Conservation (phyloP, 805 yeast genomes). For the Candida odintsovae region DNA sequence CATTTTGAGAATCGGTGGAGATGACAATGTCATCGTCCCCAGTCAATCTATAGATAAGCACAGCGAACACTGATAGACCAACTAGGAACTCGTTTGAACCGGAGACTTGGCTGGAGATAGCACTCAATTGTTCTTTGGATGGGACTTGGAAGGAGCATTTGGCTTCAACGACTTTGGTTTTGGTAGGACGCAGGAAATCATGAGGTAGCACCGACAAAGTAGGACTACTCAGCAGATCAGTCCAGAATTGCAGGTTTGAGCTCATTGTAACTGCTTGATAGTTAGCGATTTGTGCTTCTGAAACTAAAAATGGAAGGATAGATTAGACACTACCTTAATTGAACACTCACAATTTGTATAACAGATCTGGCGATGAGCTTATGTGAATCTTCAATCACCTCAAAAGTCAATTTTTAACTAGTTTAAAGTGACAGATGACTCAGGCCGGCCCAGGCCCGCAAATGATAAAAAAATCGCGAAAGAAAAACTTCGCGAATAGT, state of each 20-base stretch:
- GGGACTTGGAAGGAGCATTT: slow-evolving; percentile 33
- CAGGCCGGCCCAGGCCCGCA: not conserved
- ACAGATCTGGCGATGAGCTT: not conserved
- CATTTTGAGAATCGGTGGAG: slow-evolving; percentile 50
- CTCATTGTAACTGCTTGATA: not conserved
- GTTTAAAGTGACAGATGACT: not conserved
- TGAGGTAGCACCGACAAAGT: slow-evolving; percentile 85
- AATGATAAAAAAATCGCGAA: too few relatives aligned
- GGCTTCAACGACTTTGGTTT: slow-evolving; percentile 63
- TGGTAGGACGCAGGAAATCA: slow-evolving; percentile 75
- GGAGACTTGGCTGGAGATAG: slow-evolving; percentile 16
- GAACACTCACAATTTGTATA: not conserved
- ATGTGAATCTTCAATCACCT: too few relatives aligned
- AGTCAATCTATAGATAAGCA: slow-evolving; percentile 70
- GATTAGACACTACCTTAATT: not conserved
- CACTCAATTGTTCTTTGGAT: slow-evolving; percentile 20
- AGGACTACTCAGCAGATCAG: slow-evolving; percentile 61
- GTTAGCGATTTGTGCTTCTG: not conserved
- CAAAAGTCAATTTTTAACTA: not conserved
- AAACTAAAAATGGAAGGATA: too few relatives aligned
- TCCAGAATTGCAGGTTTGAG: slow-evolving; percentile 49
- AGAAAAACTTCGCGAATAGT: too few relatives aligned
- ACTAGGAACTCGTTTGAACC: slow-evolving; percentile 37
- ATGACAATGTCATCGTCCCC: slow-evolving; percentile 94
- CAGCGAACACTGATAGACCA: slow-evolving; percentile 62